phyloP scores from a whole-genome alignment of 148 eudicot genomes.

The Persicaria tinctoria region DNA sequence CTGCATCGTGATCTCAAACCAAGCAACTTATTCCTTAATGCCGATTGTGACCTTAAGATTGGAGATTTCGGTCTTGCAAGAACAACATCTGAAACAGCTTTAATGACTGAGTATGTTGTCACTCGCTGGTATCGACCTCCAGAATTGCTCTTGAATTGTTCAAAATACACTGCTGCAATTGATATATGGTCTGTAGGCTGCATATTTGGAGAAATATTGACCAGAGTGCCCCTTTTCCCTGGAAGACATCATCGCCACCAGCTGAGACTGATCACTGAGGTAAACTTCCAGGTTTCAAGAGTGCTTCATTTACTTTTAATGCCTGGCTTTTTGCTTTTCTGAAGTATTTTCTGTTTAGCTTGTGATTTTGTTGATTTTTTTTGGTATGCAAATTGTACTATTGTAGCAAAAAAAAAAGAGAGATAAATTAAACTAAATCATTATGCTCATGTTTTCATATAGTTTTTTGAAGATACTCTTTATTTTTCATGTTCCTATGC shows the following conservation, averaged over 20 bases:
- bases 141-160: conserved; percentile 36
- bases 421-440: background rate
- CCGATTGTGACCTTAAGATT: conserved; percentile 37
- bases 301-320: background rate
- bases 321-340: background rate
- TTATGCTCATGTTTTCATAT: background rate
- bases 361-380: background rate
- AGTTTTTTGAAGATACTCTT: background rate
- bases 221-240: conserved; percentile 10
- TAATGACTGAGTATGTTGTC: conserved; percentile 44
- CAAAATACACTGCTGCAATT: conserved; percentile 41
- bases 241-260: conserved; percentile 7
- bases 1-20: conserved; percentile 42
- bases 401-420: background rate
- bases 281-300: background rate
- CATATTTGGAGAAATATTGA: conserved; percentile 11
- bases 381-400: background rate
- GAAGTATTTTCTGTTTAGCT: too few species aligned
- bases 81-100: conserved; percentile 38
- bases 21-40: conserved; percentile 34
- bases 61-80: conserved; percentile 43
- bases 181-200: conserved; percentile 43
- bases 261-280: conserved; percentile 12
- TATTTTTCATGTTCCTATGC: background rate
- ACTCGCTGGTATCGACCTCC: conserved; percentile 46